Percentiles rank a stretch among this genome's conserved stretches.
phyloP scores from a whole-genome alignment of 495 filamentous ascomycete species.

The Xylaria longipes region DNA sequence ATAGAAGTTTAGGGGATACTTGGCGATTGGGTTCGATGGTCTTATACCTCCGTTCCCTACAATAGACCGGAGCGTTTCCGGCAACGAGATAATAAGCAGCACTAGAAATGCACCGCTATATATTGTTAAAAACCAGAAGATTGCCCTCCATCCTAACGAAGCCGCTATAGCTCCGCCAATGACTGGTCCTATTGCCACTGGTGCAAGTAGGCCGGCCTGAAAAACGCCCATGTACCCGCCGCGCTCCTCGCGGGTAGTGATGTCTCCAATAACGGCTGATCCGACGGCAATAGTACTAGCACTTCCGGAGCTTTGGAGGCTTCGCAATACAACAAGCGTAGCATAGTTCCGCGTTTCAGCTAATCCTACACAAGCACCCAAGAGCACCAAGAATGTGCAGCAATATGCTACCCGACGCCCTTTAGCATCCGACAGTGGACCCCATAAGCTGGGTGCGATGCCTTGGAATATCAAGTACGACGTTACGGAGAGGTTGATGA shows the following conservation, averaged over 20 bases:
- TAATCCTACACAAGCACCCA: conserved; percentile 57
- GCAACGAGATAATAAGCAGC: conserved; percentile 50
- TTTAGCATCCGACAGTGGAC: conserved; percentile 54
- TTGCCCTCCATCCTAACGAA: conserved; percentile 59
- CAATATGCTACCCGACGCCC: conserved; percentile 57
- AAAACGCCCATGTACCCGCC: conserved; percentile 64
- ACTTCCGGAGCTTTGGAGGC: conserved; percentile 58
- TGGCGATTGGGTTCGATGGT: conserved; percentile 37
- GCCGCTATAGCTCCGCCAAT: conserved; percentile 61
- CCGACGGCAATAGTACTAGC: conserved; percentile 62
- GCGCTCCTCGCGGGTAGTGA: conserved; percentile 58
- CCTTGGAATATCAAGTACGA: conserved; percentile 61
- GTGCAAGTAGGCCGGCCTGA: conserved; percentile 54
- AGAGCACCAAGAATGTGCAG: conserved; percentile 54
- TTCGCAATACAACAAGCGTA: conserved; percentile 54
- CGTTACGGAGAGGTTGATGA: conserved; percentile 59
- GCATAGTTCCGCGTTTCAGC: conserved; percentile 55
- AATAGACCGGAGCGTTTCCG: conserved; percentile 60
- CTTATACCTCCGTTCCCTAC: conserved; percentile 58
- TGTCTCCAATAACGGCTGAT: conserved; percentile 63
- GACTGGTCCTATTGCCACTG: conserved; percentile 59
- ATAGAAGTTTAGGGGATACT: conserved; percentile 46
- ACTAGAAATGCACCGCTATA: conserved; percentile 54
- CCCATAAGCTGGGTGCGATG: conserved; percentile 59
- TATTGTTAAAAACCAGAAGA: conserved; percentile 65